A percentile compares a stretch with the other conserved stretches of the same genome.
Conservation (phyloP, 306 rosid species). For the Lupinus albus region DNA sequence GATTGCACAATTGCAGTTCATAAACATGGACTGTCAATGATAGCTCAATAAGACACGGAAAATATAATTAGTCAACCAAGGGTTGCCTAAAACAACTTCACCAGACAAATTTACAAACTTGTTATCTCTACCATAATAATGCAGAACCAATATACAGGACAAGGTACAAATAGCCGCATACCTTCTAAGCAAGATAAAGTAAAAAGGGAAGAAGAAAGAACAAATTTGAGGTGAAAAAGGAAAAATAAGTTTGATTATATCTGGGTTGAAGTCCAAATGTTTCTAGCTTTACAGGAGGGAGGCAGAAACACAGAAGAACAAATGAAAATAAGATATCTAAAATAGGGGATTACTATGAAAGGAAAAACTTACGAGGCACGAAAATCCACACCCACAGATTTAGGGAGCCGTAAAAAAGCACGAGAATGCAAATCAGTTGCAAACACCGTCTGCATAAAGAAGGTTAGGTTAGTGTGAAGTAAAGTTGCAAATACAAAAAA, state of each 20-base stretch:
- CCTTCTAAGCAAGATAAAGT: slow-evolving; percentile 22
- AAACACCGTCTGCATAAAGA: slow-evolving; percentile 79
- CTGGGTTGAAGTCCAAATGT: no score
- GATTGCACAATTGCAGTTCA: slow-evolving; percentile 1
- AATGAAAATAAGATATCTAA: slow-evolving; percentile 21
- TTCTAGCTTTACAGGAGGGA: slow-evolving; percentile 18
- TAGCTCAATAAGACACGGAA: slow-evolving; percentile 1
- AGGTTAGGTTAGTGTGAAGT: slow-evolving; percentile 35
- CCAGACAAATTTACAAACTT: slow-evolving; percentile 4
- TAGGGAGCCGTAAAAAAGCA: slow-evolving; percentile 83
- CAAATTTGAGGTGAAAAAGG: neutral
- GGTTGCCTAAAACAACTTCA: slow-evolving; percentile 1
- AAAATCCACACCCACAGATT: slow-evolving; percentile 92
- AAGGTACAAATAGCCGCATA: slow-evolving; percentile 14
- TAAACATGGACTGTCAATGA: neutral
- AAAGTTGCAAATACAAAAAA: slow-evolving; percentile 21
- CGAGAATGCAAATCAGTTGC: slow-evolving; percentile 96
- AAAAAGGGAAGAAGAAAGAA: neutral
- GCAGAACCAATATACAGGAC: slow-evolving; percentile 28
- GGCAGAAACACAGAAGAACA: neutral
- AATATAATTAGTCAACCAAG: slow-evolving; percentile 8
- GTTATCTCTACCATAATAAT: slow-evolving; percentile 14
- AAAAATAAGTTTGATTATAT: no score
- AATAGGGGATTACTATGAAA: neutral
- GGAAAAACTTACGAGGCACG: slow-evolving; percentile 89